Percentiles rank a stretch among this genome's conserved stretches.
phyloP scores from a whole-genome alignment of 495 filamentous ascomycete genomes.

The Hypoxylon subgilvum region DNA sequence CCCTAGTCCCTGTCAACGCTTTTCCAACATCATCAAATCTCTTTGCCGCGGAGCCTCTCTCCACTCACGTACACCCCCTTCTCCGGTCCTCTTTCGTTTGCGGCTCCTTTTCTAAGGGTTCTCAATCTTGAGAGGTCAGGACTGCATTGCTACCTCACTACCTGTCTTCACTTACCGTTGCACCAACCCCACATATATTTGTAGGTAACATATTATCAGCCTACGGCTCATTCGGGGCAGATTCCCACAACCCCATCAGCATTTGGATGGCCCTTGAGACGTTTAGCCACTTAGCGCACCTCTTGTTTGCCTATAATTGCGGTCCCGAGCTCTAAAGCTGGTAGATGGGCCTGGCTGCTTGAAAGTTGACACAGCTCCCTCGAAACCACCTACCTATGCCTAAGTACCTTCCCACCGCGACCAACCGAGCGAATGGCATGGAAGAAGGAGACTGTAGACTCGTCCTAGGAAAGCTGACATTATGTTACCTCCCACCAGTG shows the following conservation, averaged over 20 bases:
- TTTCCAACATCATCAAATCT: slow-evolving; percentile 28
- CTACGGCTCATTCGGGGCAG: slow-evolving; percentile 58
- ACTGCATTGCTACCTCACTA: slow-evolving; percentile 34
- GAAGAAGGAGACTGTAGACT: too few relatives aligned
- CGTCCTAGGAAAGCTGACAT: too few relatives aligned
- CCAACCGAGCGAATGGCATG: slow-evolving; percentile 7
- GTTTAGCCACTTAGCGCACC: slow-evolving; percentile 29
- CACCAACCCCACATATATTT: slow-evolving; percentile 41
- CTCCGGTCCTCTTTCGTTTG: slow-evolving; percentile 32
- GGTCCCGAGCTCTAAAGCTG: slow-evolving; percentile 21
- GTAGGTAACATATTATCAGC: slow-evolving; percentile 53
- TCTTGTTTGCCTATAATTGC: slow-evolving; percentile 27
- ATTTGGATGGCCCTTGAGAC: slow-evolving; percentile 23
- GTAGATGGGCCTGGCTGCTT: slow-evolving; percentile 7
- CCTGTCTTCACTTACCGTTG: slow-evolving; percentile 32
- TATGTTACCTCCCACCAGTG: background rate
- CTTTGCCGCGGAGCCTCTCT: slow-evolving; percentile 10
- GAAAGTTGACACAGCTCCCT: slow-evolving; percentile 9
- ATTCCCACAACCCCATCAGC: slow-evolving; percentile 45
- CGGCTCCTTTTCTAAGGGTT: slow-evolving; percentile 37
- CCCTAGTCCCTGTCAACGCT: slow-evolving; percentile 33
- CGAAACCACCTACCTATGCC: slow-evolving; percentile 5
- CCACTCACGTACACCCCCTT: slow-evolving; percentile 31
- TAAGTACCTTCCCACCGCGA: background rate
- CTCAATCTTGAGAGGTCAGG: slow-evolving; percentile 26